Conservation (phyloP, 1,284 basidiomycete species). For the Nidula niveotomentosa region DNA sequence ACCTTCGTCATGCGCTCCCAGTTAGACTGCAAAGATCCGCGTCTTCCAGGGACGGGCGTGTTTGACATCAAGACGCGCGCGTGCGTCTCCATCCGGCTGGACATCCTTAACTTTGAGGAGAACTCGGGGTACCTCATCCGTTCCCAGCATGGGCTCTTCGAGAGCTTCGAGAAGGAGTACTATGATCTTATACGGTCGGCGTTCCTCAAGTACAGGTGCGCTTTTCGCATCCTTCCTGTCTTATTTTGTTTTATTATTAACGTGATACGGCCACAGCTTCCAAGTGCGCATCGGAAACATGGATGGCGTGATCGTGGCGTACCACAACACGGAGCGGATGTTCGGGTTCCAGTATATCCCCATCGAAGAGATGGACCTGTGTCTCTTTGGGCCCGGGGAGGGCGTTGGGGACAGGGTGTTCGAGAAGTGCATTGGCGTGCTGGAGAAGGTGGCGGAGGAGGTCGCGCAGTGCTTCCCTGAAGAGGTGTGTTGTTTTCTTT, state of each 20-base stretch:
- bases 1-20: slow-evolving; percentile 94
- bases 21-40: slow-evolving; percentile 82
- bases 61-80: slow-evolving; percentile 98
- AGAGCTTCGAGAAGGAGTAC: slow-evolving; percentile 89
- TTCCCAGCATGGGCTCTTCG: slow-evolving; percentile 55
- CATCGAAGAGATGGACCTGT: slow-evolving; percentile 84
- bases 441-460: slow-evolving; percentile 73
- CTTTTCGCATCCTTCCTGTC: not conserved
- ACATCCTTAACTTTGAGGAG: slow-evolving; percentile 83
- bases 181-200: slow-evolving; percentile 93
- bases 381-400: slow-evolving; percentile 65
- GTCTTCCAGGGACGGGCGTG: slow-evolving; percentile 86
- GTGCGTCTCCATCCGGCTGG: slow-evolving; percentile 81
- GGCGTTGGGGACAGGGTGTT: slow-evolving; percentile 77
- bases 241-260: not conserved
- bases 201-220: slow-evolving; percentile 90
- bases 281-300: slow-evolving; percentile 97
- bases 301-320: slow-evolving; percentile 96
- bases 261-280: slow-evolving; percentile 50
- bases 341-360: slow-evolving; percentile 97
- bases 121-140: slow-evolving; percentile 79
- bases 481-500: slow-evolving; percentile 42
- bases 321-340: slow-evolving; percentile 88
- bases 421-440: slow-evolving; percentile 68
- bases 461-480: slow-evolving; percentile 65